Conservation (phyloP, 441 rosid genomes). For the California macrophylla region DNA sequence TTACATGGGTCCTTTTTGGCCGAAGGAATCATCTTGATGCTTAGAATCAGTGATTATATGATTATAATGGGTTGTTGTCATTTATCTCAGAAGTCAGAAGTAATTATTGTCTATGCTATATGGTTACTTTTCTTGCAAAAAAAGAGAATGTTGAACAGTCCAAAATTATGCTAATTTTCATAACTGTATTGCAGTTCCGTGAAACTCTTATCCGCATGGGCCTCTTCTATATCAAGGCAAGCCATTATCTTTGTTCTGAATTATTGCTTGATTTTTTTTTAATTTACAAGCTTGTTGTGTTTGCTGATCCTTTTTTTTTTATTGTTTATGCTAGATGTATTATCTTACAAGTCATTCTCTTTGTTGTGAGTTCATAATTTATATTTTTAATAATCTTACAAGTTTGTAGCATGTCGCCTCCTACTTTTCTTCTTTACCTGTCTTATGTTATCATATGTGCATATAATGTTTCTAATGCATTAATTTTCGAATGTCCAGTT, state of each 20-base stretch:
- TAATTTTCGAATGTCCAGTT: background rate
- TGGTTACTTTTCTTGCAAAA: background rate
- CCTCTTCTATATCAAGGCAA: slow-evolving; percentile 89
- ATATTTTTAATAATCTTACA: background rate
- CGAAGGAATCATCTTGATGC: background rate
- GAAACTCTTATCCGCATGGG: slow-evolving; percentile 79
- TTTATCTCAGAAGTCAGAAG: background rate
- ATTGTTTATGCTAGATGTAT: background rate
- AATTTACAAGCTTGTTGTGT: background rate
- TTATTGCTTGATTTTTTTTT: background rate
- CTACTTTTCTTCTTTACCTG: background rate
- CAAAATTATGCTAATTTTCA: slow-evolving; percentile 2
- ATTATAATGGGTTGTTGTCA: background rate
- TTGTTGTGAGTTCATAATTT: background rate
- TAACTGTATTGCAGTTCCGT: slow-evolving; percentile 56
- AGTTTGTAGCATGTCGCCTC: background rate
- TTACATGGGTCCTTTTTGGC: background rate
- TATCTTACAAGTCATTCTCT: background rate
- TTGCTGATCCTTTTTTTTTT: background rate
- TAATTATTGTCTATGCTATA: background rate
- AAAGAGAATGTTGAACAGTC: background rate
- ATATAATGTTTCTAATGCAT: background rate
- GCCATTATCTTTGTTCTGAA: slow-evolving; percentile 20
- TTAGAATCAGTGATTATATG: background rate
- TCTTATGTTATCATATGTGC: background rate